Percentiles rank a stretch among this genome's conserved stretches.
Conservation (phyloP, 768 basidiomycete species). For the Solioccasus polychromus region DNA sequence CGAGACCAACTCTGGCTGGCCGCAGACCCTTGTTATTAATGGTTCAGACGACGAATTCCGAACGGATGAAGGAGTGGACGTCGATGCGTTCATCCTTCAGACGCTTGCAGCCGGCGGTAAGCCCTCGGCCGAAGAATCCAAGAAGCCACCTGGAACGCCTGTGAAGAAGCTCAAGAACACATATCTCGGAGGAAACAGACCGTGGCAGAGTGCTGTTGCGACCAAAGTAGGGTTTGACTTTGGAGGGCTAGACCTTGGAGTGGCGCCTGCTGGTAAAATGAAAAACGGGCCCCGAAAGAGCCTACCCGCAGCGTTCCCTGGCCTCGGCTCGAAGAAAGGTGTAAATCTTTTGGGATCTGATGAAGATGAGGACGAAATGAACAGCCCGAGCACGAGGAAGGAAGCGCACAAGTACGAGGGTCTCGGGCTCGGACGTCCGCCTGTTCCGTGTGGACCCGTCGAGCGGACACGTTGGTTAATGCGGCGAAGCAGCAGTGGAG, state of each 20-base stretch:
- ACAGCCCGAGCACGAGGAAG: constrained; percentile 61
- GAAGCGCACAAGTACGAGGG: constrained; percentile 54
- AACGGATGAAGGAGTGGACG: constrained; percentile 36
- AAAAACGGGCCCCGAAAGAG: constrained; percentile 66
- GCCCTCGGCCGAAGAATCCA: constrained; percentile 40
- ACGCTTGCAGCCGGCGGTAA: constrained; percentile 62
- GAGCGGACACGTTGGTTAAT: constrained; percentile 59
- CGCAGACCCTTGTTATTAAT: constrained; percentile 38
- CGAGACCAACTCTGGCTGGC: constrained; percentile 60
- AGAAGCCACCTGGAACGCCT: constrained; percentile 75
- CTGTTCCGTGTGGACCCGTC: constrained; percentile 28
- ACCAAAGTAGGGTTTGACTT: constrained; percentile 58
- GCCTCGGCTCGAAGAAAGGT: constrained; percentile 33
- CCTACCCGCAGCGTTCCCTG: constrained; percentile 68
- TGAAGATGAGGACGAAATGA: constrained; percentile 58
- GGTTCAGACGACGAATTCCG: constrained; percentile 39
- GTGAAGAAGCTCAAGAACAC: constrained; percentile 72
- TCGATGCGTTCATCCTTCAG: constrained; percentile 71
- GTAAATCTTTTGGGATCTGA: constrained; percentile 43
- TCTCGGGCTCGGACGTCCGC: constrained; percentile 64
- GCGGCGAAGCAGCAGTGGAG: constrained; percentile 78
- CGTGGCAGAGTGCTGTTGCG: constrained; percentile 81
- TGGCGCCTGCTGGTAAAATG: constrained; percentile 37
- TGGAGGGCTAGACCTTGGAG: constrained; percentile 36
- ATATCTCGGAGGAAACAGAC: constrained; percentile 54